Evolutionary conservation across 192 early-diverging fungal species (phyloP), one percentile per base, ranked within the genome.

Genomic region (Umbelopsis vinacea): DNA sequence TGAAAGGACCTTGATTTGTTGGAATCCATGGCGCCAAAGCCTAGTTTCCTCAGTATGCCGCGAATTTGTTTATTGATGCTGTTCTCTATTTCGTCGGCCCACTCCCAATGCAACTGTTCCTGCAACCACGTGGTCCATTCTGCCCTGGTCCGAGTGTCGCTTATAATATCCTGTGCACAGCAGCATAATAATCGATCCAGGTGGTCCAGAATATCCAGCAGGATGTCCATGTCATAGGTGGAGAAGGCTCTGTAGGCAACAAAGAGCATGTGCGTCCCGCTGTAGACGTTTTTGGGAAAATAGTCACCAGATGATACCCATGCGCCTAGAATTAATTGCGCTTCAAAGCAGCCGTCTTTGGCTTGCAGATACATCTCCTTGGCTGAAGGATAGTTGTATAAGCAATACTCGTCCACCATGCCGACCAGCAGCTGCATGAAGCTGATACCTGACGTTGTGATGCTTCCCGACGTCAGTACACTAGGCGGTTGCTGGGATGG

Each of bases 241-340:
- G 57, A 37, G 33, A 63, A 63, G 23, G 57, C 57, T 63, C 57
- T 29, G 17, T 63, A 63, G 3, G 57, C 19, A 29, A 33, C 19
- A 63, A 63, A 63, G 57, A 63, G 57, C 57, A 63, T 63, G 57
- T 63, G 57, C 33, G 57, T 63, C 9, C 57, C 57, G 11, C 33
- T 35, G 57, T 63, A 63, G 57, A 63, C 26, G 33, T 63, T 63
- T 63, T 63, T 63, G 57, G 57, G 26, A 37, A 63, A 63, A 37
- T 63, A 63, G 57, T 63, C 57, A 63, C 57, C 57, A 26, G 57
- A 63, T 63, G 57, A 63, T 63, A 63, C 37, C 57, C 57, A 63
- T 17, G 33, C 33, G 57, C 57, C 57, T 8, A 63, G 26, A 35
- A 63, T 63, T 26, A 63, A n/a, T 37, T 37, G 57, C 35, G 57